Base-by-base conservation (phyloP, 148 eudicot species). In the Talinum fruticosum region DNA sequence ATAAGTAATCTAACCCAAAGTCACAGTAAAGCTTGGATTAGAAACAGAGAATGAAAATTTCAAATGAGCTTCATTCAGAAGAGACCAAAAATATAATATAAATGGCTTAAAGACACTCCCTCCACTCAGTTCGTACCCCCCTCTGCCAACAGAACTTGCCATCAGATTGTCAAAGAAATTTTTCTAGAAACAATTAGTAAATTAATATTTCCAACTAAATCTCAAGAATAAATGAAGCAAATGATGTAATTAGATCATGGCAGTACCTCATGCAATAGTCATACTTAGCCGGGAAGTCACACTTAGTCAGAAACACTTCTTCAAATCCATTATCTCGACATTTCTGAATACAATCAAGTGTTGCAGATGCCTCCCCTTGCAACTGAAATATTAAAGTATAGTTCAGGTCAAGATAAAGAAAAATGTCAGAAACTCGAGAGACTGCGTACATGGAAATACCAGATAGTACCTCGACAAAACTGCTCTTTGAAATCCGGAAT, bases 211-310 rank as follows among this genome's bases (percentile, higher is more conserved):
- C 62, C 26, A 35, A 68, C n/a, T 13, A 3, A 64, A 29, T 66
- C n/a, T n/a, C n/a, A n/a, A n/a, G n/a, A n/a, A n/a, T n/a, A n/a
- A n/a, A n/a, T n/a, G n/a, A n/a, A n/a, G n/a, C n/a, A n/a, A n/a
- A n/a, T n/a, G n/a, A n/a, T n/a, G n/a, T n/a, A 44, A 35, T 24
- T 14, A 44, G 23, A 32, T 21, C 62, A 36, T 51, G 33, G 53
- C 19, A 59, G 33, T 86, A 96, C 99, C 97, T 91, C 49, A 89
- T 80, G 83, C 94, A 93, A 77, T 87, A 90, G 84, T 96, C 99
- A 85, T 84, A 93, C 82, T 87, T 96, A 53, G 87, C 92, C 84
- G 97, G 87, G 75, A 88, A 89, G 77, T 96, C 99, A 65, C 88
- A 76, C 77, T 86, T 91, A 70, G 97, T 90, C 84, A 96, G 87